phyloP scores from a whole-genome alignment of 306 rosid genomes.

The Cucumis hystrix region DNA sequence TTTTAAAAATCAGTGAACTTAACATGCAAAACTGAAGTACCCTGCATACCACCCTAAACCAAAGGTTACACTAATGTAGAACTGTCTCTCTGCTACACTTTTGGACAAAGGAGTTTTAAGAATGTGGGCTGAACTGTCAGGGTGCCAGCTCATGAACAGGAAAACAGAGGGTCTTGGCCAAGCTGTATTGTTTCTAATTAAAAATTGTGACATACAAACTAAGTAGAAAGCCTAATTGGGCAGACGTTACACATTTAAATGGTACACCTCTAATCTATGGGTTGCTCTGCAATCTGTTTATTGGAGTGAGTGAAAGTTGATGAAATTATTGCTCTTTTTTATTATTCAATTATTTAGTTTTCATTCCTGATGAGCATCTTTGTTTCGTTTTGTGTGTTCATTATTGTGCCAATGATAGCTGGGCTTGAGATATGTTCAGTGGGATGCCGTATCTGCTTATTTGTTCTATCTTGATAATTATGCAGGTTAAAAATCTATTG shows the following conservation, averaged over 20 bases:
- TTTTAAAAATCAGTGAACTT: neutral
- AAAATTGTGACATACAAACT: neutral
- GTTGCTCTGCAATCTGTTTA: neutral
- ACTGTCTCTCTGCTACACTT: neutral
- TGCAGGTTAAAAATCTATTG: constrained; percentile 89
- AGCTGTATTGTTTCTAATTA: neutral
- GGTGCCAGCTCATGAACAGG: neutral
- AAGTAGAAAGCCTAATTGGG: neutral
- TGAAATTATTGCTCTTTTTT: too few relatives aligned
- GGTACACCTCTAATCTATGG: neutral
- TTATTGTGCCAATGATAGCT: neutral
- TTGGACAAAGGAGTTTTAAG: neutral
- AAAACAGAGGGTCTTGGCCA: neutral
- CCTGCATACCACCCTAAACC: neutral
- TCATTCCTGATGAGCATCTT: neutral
- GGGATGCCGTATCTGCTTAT: neutral
- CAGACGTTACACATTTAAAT: neutral
- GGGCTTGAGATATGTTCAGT: neutral
- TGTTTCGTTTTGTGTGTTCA: neutral
- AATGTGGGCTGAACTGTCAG: neutral
- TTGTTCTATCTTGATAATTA: constrained; percentile 1
- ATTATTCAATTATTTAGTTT: too few relatives aligned
- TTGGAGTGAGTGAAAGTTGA: too few relatives aligned
- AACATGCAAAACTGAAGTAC: neutral
- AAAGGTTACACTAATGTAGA: neutral